Evolutionary conservation across 208 protist genomes (phyloP).

Genomic region (Phytomonas sp.): DNA sequence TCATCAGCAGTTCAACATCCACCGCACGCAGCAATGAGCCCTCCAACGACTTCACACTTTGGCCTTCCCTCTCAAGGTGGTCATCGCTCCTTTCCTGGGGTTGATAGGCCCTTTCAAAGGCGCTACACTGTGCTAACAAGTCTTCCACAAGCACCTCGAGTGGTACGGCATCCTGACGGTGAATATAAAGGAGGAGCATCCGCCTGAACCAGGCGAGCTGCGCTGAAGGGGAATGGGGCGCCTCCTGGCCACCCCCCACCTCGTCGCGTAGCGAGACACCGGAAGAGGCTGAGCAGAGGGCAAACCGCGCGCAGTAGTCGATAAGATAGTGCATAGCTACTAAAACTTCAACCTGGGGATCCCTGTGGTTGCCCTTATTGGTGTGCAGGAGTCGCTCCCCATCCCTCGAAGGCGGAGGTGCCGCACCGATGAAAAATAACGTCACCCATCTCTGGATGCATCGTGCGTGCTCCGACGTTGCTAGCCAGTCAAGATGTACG

Average conservation of each 20-base stretch:
- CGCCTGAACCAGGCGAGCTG: conserved; percentile 20
- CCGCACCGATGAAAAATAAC: neutral
- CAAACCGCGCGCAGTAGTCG: too few relatives aligned
- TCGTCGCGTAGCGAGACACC: neutral
- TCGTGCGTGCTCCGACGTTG: neutral
- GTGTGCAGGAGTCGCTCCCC: too few relatives aligned
- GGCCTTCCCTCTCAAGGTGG: neutral
- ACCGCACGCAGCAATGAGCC: conserved; percentile 26
- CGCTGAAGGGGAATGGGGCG: neutral
- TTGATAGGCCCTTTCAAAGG: neutral
- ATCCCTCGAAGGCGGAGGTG: neutral
- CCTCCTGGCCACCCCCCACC: neutral
- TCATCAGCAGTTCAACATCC: conserved; percentile 10
- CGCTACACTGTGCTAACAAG: conserved; percentile 14
- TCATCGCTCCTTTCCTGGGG: conserved; percentile 10
- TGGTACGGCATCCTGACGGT: conserved; percentile 12
- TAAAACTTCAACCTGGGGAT: too few relatives aligned
- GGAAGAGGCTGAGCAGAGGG: too few relatives aligned
- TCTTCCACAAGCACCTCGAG: conserved; percentile 33
- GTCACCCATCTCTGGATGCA: neutral
- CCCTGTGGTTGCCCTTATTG: too few relatives aligned
- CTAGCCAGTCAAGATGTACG: conserved; percentile 12
- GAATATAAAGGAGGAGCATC: conserved; percentile 26
- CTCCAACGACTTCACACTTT: conserved; percentile 16
- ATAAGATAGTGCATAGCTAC: too few relatives aligned